Conservation (phyloP, 1,284 basidiomycete species). For the Leccinum griseonigrum region DNA sequence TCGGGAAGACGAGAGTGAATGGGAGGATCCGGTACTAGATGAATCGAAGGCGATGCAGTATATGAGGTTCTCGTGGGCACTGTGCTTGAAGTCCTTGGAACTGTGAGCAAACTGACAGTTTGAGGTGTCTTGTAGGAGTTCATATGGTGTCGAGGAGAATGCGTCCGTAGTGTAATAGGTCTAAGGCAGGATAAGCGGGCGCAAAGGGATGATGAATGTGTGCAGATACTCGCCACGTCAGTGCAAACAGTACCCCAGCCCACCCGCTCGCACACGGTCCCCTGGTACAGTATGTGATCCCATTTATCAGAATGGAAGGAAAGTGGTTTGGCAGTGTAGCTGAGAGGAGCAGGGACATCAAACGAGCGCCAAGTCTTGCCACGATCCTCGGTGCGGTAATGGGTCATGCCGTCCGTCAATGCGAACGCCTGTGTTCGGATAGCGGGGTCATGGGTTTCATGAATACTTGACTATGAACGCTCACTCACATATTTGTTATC, state of each 20-base stretch:
- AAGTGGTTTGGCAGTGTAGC: slow-evolving; percentile 61
- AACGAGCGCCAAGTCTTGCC: slow-evolving; percentile 86
- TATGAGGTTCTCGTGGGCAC: slow-evolving; percentile 70
- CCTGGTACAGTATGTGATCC: slow-evolving; percentile 85
- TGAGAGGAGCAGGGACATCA: slow-evolving; percentile 61
- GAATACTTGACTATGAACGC: neutral
- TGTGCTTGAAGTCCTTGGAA: slow-evolving; percentile 72
- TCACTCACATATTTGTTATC: slow-evolving; percentile 68
- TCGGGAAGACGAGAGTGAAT: slow-evolving; percentile 63
- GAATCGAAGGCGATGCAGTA: slow-evolving; percentile 87
- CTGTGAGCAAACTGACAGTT: slow-evolving; percentile 87
- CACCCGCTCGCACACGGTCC: slow-evolving; percentile 57
- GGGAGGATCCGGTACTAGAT: slow-evolving; percentile 44
- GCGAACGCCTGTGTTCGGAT: slow-evolving; percentile 68
- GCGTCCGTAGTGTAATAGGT: slow-evolving; percentile 86
- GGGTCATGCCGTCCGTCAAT: slow-evolving; percentile 65
- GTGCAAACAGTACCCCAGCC: slow-evolving; percentile 70
- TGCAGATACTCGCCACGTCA: slow-evolving; percentile 59
- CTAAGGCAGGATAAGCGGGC: slow-evolving; percentile 23
- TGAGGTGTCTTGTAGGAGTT: slow-evolving; percentile 67
- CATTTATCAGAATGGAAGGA: slow-evolving; percentile 84
- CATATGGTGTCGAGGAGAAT: slow-evolving; percentile 59
- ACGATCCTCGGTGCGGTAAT: slow-evolving; percentile 85
- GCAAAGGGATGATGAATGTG: slow-evolving; percentile 20
- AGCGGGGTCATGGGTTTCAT: neutral